phyloP scores from a whole-genome alignment of 1,284 basidiomycete species.

The Phellopilus nigrolimitatus region DNA sequence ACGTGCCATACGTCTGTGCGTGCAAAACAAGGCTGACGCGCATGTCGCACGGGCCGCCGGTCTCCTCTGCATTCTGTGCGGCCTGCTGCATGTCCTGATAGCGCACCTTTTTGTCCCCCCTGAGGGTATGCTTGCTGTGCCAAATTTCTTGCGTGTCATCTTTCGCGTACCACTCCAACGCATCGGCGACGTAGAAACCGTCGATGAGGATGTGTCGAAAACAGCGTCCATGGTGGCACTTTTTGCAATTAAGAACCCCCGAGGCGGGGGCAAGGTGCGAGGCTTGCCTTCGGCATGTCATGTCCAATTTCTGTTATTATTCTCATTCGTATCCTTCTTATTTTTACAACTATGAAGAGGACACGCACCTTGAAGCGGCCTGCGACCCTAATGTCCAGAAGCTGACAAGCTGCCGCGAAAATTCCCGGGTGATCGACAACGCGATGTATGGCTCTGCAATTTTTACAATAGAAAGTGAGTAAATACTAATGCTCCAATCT shows the following conservation, averaged over 20 bases:
- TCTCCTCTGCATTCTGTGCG: slow-evolving; percentile 32
- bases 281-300: not conserved
- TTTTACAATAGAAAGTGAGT: not conserved
- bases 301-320: not conserved
- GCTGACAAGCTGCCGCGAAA: slow-evolving; percentile 23
- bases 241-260: slow-evolving; percentile 39
- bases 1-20: slow-evolving; percentile 39
- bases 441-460: not conserved
- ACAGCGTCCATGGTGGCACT: slow-evolving; percentile 48
- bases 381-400: slow-evolving; percentile 24
- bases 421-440: slow-evolving; percentile 22
- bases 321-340: not conserved
- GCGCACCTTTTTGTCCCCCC: slow-evolving; percentile 21
- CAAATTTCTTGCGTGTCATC: slow-evolving; percentile 33
- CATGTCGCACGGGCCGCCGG: slow-evolving; percentile 33
- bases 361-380: slow-evolving; percentile 23
- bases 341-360: not conserved
- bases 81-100: slow-evolving; percentile 26
- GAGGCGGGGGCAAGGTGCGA: slow-evolving; percentile 26
- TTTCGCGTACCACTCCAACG: slow-evolving; percentile 32
- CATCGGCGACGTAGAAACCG: slow-evolving; percentile 49
- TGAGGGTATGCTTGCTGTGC: slow-evolving; percentile 40
- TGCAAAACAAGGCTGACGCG: slow-evolving; percentile 33
- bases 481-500: not conserved
- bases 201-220: slow-evolving; percentile 45